These are phyloP conservation scores for Coelastrella sp. DNA, from an alignment of 139 green algal genomes.

Conservation along the genomic window DNA sequence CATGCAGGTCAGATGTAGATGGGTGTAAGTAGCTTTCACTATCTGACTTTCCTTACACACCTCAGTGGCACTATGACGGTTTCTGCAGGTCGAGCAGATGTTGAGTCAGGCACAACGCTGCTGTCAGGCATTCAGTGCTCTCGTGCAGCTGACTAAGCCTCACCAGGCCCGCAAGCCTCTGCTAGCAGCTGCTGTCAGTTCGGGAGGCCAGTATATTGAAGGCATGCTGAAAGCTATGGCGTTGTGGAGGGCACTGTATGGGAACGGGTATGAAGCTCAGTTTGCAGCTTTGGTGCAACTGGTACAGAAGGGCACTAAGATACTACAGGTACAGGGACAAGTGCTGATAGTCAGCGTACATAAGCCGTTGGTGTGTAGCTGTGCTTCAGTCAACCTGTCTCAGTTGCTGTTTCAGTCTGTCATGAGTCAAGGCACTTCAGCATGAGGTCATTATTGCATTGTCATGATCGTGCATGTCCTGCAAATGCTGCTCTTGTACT, in stretches of 20 bases:
- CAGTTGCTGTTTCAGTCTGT: no score
- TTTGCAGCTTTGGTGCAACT: conserved; percentile 15
- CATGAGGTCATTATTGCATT: no score
- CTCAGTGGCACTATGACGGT: no score
- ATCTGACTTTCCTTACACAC: no score
- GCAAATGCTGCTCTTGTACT: neutral
- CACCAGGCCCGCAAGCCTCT: conserved; percentile 33
- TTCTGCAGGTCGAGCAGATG: conserved; percentile 43
- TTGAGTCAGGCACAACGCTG: neutral
- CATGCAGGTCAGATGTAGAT: no score
- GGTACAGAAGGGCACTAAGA: conserved; percentile 40
- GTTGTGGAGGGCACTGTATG: conserved; percentile 32
- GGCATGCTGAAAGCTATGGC: conserved; percentile 8
- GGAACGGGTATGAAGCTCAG: neutral
- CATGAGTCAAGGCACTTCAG: no score
- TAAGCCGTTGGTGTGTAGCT: neutral
- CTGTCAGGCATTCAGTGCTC: neutral
- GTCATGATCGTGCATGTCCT: neutral
- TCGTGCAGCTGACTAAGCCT: conserved; percentile 43
- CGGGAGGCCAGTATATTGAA: conserved; percentile 28
- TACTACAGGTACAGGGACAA: conserved; percentile 52
- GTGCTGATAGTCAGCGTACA: neutral
- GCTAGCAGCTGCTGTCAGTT: conserved; percentile 11
- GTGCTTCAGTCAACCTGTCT: neutral
- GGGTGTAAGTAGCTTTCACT: no score